These are phyloP conservation scores for Eruca vesicaria DNA, from an alignment of 441 rosid species.

Conservation along the genomic window DNA sequence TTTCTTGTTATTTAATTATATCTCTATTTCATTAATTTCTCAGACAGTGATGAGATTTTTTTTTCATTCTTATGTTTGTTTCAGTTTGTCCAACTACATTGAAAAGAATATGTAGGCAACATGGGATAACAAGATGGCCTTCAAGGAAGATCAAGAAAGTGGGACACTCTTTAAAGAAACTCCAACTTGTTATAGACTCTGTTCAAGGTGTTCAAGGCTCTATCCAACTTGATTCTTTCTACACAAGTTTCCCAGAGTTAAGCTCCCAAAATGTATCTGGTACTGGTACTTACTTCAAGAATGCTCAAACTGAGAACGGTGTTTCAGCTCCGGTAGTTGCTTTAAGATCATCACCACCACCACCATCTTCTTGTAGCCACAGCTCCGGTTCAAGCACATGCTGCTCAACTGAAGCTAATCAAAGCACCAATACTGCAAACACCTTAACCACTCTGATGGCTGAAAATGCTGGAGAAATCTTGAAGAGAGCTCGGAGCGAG, in stretches of 20 bases:
- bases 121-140: slow-evolving; percentile 90
- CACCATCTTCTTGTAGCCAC: slow-evolving; percentile 66
- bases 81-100: slow-evolving; percentile 91
- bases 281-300: slow-evolving; percentile 31
- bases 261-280: slow-evolving; percentile 49
- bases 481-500: slow-evolving; percentile 66
- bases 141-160: slow-evolving; percentile 93
- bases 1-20: background rate
- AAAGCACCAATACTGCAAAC: slow-evolving; percentile 36
- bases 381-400: slow-evolving; percentile 71
- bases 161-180: slow-evolving; percentile 79
- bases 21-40: background rate
- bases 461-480: slow-evolving; percentile 42
- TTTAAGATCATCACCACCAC: slow-evolving; percentile 61
- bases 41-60: background rate
- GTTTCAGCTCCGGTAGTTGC: slow-evolving; percentile 38
- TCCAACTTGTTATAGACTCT: slow-evolving; percentile 77
- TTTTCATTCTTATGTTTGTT: slow-evolving; percentile 36
- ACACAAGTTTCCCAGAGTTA: slow-evolving; percentile 73
- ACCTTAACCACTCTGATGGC: slow-evolving; percentile 36
- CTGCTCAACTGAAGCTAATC: slow-evolving; percentile 56
- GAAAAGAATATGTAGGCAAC: slow-evolving; percentile 90
- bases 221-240: slow-evolving; percentile 74
- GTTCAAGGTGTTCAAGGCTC: slow-evolving; percentile 76
- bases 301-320: slow-evolving; percentile 42